Conservation (phyloP, 805 yeast species). For the Candida hispaniensis region DNA sequence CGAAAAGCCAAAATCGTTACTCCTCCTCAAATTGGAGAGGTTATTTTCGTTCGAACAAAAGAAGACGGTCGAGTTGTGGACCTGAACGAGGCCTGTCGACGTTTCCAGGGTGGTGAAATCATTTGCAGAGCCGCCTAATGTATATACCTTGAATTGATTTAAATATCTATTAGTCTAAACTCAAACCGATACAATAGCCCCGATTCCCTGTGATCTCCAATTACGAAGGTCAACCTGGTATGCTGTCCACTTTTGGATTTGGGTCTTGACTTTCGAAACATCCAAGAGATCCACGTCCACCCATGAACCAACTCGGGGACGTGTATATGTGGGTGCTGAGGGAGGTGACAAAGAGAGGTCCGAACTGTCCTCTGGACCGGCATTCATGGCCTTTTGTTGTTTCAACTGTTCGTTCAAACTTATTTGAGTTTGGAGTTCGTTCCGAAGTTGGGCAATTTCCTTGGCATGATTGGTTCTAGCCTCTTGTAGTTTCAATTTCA, state of each 20-base stretch:
- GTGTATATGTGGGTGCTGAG: slow-evolving; percentile 7
- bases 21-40: slow-evolving; percentile 84
- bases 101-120: slow-evolving; percentile 61
- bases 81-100: slow-evolving; percentile 75
- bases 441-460: slow-evolving; percentile 13
- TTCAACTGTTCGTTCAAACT: slow-evolving; percentile 19
- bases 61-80: slow-evolving; percentile 50
- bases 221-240: slow-evolving; percentile 80
- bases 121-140: slow-evolving; percentile 48
- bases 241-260: slow-evolving; percentile 61
- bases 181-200: slow-evolving; percentile 42
- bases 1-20: slow-evolving; percentile 58
- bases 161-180: not conserved
- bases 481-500: slow-evolving; percentile 16
- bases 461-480: slow-evolving; percentile 14
- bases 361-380: slow-evolving; percentile 18
- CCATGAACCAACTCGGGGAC: slow-evolving; percentile 22
- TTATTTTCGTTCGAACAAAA: slow-evolving; percentile 53
- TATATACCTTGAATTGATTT: slow-evolving; percentile 12
- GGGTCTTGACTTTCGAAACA: slow-evolving; percentile 35
- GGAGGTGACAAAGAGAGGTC: slow-evolving; percentile 23
- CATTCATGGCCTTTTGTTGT: slow-evolving; percentile 19
- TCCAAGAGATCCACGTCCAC: slow-evolving; percentile 32
- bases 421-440: slow-evolving; percentile 17
- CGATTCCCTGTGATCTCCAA: slow-evolving; percentile 67